Conservation (phyloP, 306 rosid genomes). For the Medicago lupulina region DNA sequence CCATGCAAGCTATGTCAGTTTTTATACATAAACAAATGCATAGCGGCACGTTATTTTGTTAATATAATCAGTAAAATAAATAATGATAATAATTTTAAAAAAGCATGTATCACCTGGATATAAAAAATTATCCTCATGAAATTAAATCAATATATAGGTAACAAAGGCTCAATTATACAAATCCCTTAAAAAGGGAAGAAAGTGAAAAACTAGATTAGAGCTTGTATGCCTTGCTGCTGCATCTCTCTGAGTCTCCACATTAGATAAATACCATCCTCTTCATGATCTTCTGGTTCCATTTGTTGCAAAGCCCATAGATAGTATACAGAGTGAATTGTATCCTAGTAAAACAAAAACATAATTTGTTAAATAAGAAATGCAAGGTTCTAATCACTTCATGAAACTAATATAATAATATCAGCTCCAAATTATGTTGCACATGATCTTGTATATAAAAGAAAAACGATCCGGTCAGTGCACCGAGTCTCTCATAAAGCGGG, state of each 20-base stretch:
- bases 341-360: conserved; percentile 45
- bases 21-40: conserved; percentile 37
- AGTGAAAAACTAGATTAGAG: conserved; percentile 67
- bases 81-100: neutral
- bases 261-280: conserved; percentile 67
- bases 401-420: neutral
- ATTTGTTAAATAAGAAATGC: neutral
- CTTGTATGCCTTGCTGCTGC: conserved; percentile 73
- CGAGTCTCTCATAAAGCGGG: neutral
- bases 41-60: conserved; percentile 3
- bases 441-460: neutral
- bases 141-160: conserved; percentile 6
- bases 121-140: conserved; percentile 16
- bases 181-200: conserved; percentile 18
- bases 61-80: neutral
- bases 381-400: conserved; percentile 19
- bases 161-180: conserved; percentile 47
- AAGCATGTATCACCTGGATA: conserved; percentile 21
- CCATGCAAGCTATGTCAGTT: neutral
- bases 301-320: conserved; percentile 89
- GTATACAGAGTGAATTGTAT: conserved; percentile 83
- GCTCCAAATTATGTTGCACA: neutral
- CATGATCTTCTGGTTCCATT: conserved; percentile 75
- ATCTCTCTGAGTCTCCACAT: conserved; percentile 91
- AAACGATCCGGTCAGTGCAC: neutral